Conservation (phyloP, 108 stramenopile species). For the Parmales sp. region DNA sequence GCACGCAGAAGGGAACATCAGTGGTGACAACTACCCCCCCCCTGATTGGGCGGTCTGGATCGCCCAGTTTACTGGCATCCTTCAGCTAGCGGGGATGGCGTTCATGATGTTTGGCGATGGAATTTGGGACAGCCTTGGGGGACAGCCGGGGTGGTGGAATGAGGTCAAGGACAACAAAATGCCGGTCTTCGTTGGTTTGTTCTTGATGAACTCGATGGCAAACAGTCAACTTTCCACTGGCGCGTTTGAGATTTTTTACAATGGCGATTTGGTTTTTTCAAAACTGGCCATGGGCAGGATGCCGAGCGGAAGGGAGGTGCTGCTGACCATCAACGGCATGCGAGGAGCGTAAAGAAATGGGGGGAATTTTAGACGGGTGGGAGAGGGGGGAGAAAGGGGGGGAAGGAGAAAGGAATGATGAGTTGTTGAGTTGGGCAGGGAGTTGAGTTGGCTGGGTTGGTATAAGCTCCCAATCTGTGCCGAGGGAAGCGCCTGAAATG, state of each 20-base stretch:
- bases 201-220: slow-evolving; percentile 21
- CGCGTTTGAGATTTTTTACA: slow-evolving; percentile 33
- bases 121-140: background rate
- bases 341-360: too few relatives aligned
- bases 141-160: slow-evolving; percentile 12
- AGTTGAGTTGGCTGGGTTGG: too few relatives aligned
- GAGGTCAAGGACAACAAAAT: slow-evolving; percentile 20
- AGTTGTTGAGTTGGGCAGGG: too few relatives aligned
- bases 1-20: too few relatives aligned
- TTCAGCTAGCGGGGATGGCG: slow-evolving; percentile 20
- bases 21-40: too few relatives aligned
- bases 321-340: too few relatives aligned
- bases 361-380: too few relatives aligned
- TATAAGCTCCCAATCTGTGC: too few relatives aligned
- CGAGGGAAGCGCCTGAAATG: too few relatives aligned
- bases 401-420: too few relatives aligned
- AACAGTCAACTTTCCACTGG: slow-evolving; percentile 25
- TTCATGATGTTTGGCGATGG: slow-evolving; percentile 19
- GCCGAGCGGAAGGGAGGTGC: slow-evolving; percentile 13
- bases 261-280: slow-evolving; percentile 24
- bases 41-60: slow-evolving; percentile 12
- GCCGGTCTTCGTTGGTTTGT: slow-evolving; percentile 19
- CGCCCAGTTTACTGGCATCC: slow-evolving; percentile 9
- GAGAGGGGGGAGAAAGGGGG: too few relatives aligned
- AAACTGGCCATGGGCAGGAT: slow-evolving; percentile 23